A percentile compares a stretch with the other conserved stretches of the same genome.
Evolutionary conservation across 805 yeast genomes (phyloP).

Genomic region (Debaryomyces hansenii): DNA sequence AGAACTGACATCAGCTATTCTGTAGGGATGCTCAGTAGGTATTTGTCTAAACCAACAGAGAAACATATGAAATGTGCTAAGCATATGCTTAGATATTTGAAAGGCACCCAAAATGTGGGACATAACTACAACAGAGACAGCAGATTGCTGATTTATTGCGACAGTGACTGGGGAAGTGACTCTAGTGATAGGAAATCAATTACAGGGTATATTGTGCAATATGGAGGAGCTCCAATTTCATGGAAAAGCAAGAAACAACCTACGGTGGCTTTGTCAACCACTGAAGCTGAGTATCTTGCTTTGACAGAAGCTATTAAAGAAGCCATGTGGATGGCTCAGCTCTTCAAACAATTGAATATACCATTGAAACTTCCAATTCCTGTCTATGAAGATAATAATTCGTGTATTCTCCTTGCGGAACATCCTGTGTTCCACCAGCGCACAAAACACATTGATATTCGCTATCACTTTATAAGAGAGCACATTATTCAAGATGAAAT

Average conservation of each 20-base stretch:
- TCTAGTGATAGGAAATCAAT: slow-evolving; percentile 8
- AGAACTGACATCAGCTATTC: too few relatives aligned
- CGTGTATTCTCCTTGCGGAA: background rate
- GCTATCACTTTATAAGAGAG: background rate
- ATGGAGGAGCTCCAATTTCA: slow-evolving; percentile 9
- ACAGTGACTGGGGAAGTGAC: too few relatives aligned
- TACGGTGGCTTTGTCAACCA: slow-evolving; percentile 10
- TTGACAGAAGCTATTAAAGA: background rate
- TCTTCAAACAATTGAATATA: background rate
- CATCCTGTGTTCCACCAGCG: background rate
- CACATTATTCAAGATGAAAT: background rate
- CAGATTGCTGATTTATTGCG: too few relatives aligned
- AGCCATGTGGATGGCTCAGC: background rate
- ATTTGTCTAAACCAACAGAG: too few relatives aligned
- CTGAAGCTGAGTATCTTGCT: slow-evolving; percentile 14
- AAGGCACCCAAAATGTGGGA: too few relatives aligned
- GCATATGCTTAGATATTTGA: too few relatives aligned
- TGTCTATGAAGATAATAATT: background rate
- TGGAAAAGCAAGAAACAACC: slow-evolving; percentile 15
- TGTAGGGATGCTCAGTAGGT: too few relatives aligned
- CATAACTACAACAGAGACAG: too few relatives aligned
- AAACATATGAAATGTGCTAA: too few relatives aligned
- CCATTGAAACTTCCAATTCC: background rate
- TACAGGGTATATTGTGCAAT: slow-evolving; percentile 3
- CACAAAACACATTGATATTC: background rate